Evolutionary conservation across 495 filamentous ascomycete genomes (phyloP).

Genomic region (Aspergillus sclerotioniger): DNA sequence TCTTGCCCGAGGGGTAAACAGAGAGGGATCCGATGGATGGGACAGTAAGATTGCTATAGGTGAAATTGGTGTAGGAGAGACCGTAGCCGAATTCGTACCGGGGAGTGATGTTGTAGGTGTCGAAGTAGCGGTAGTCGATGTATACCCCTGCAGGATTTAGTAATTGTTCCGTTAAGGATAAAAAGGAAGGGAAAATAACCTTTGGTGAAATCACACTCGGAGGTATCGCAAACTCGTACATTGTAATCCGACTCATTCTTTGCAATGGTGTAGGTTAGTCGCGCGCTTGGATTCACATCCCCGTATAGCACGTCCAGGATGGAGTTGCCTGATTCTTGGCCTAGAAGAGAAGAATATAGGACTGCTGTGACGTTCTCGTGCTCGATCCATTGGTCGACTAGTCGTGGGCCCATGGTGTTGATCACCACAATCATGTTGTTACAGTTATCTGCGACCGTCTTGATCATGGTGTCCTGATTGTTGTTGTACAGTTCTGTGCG

Average conservation of each 20-base stretch:
- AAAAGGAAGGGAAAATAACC: conserved; percentile 24
- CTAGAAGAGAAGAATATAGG: conserved; percentile 55
- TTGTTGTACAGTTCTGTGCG: conserved; percentile 48
- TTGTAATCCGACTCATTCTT: conserved; percentile 60
- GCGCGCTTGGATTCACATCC: conserved; percentile 54
- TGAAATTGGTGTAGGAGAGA: conserved; percentile 21
- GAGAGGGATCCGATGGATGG: conserved; percentile 18
- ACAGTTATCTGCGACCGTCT: conserved; percentile 53
- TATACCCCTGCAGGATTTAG: conserved; percentile 29
- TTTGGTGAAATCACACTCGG: conserved; percentile 35
- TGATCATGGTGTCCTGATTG: conserved; percentile 52
- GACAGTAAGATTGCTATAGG: background rate
- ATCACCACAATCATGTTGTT: conserved; percentile 67
- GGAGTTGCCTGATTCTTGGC: conserved; percentile 58
- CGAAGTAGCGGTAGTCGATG: conserved; percentile 68
- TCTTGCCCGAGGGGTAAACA: background rate
- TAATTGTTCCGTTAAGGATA: too few relatives aligned
- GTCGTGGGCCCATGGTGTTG: conserved; percentile 56
- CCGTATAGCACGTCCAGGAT: conserved; percentile 61
- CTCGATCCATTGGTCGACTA: conserved; percentile 44
- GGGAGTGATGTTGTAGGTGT: conserved; percentile 54
- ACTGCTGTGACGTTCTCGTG: conserved; percentile 61
- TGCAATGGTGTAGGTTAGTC: conserved; percentile 71
- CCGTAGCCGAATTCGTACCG: conserved; percentile 69
- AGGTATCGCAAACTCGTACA: conserved; percentile 47